Evolutionary conservation across 805 yeast species (phyloP).

Genomic region (Ogataea thermomethanolica): DNA sequence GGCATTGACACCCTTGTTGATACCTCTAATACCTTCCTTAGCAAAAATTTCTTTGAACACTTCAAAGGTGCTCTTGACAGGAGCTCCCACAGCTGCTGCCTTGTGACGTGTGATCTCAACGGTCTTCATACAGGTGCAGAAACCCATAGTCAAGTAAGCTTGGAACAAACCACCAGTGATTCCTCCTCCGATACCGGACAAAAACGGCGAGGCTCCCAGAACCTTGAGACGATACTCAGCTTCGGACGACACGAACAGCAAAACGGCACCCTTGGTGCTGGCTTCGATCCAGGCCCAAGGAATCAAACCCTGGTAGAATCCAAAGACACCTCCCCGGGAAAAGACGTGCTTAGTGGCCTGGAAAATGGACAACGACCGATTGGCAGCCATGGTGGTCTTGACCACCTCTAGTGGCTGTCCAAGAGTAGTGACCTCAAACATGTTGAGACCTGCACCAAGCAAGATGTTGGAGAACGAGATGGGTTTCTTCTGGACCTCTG

Average conservation of each 20-base stretch:
- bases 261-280: constrained; percentile 96
- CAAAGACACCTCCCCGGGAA: constrained; percentile 89
- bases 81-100: constrained; percentile 63
- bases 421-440: constrained; percentile 89
- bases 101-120: constrained; percentile 94
- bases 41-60: constrained; percentile 82
- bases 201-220: constrained; percentile 66
- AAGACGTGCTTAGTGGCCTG: constrained; percentile 75
- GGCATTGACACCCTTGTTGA: constrained; percentile 97
- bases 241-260: constrained; percentile 88
- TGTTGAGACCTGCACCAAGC: constrained; percentile 88
- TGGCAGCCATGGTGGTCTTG: constrained; percentile 98
- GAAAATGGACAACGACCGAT: constrained; percentile 64
- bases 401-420: constrained; percentile 97
- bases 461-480: constrained; percentile 84
- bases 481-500: constrained; percentile 70
- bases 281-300: constrained; percentile 99
- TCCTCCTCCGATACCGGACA: constrained; percentile 94
- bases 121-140: constrained; percentile 98
- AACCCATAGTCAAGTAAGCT: constrained; percentile 95
- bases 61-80: constrained; percentile 71
- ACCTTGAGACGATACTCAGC: constrained; percentile 73
- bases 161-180: constrained; percentile 94
- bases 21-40: constrained; percentile 89
- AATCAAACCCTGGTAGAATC: constrained; percentile 95